Base-by-base conservation (phyloP, 176 grass and related monocot genomes). In the barley (Hordeum vulgare) region DNA sequence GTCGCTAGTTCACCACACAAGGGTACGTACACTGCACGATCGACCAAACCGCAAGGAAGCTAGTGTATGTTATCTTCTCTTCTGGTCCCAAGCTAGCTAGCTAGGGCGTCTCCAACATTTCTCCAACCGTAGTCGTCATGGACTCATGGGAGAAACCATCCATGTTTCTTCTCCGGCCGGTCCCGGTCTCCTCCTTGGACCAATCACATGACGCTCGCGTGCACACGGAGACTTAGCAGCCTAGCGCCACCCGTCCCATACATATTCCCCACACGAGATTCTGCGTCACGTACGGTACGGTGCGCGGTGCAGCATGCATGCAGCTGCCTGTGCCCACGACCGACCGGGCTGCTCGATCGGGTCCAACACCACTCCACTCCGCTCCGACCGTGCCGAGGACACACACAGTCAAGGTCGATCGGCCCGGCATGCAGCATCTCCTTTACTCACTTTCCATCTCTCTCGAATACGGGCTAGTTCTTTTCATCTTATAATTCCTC, bases 181-280 rank as follows among this genome's bases (percentile, higher is more conserved):
- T 71, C 66, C 44, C 44, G 29, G 77, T 71, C 66, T 26, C 58
- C 63, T 31, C 76, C 56, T 14, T 74, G 13, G 60, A 84, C 87
- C 86, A 88, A 75, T 89, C 82, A 81, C 71, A 40, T 85, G 87
- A 85, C 49, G 51, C 75, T 13, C 17, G 37, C 82, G 36, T 5
- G 33, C 33, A 67, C 17, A 72, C 59, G 81, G 42, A 31, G 80
- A 65, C 60, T 26, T 26, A 54, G 47, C 45, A 17, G 14, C 4
- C 13, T 49, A 49, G 45, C 12, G 34, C 37, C 37, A 39, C 5
- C 42, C 42, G 0, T 29, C 7, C 47, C 5, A 51, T 33, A 33
- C 23, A 44, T 29, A 2, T 74, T 51, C 71, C 14, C 42, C n/a
- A 37, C 86, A 71, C 23, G 59, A 40, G 44, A 66, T 74, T 57